phyloP scores from a whole-genome alignment of 2,329 filamentous ascomycete genomes.

The Penicillium sp. region DNA sequence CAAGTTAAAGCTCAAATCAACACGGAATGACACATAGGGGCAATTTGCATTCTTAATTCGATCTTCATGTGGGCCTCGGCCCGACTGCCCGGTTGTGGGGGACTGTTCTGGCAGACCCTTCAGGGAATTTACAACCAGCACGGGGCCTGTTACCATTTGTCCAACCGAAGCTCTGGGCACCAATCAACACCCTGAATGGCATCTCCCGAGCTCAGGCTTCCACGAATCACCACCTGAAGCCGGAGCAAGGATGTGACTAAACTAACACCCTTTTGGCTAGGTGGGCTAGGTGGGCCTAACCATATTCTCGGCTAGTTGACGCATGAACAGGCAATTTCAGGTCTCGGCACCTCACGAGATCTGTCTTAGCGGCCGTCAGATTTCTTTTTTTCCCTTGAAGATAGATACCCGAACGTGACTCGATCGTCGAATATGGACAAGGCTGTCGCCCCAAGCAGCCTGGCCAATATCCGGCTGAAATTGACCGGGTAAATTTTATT shows the following conservation, averaged over 20 bases:
- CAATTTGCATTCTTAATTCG: neutral
- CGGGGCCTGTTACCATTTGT: no score
- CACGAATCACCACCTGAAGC: neutral
- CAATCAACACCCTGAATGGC: neutral
- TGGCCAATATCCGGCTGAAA: neutral
- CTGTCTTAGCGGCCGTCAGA: neutral
- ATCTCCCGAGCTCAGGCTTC: no score
- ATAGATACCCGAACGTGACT: neutral
- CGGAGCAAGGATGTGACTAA: neutral
- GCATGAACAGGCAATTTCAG: neutral
- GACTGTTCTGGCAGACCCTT: neutral
- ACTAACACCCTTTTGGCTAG: neutral
- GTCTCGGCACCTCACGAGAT: neutral
- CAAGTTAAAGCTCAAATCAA: neutral
- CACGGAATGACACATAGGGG: neutral
- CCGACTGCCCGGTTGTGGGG: slow-evolving; percentile 6
- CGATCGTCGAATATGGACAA: neutral
- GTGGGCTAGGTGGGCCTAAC: neutral
- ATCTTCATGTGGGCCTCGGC: slow-evolving; percentile 11
- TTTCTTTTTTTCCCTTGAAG: neutral
- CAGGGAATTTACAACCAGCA: neutral
- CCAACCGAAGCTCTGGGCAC: neutral
- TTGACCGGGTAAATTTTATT: slow-evolving; percentile 8
- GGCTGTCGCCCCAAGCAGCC: neutral
- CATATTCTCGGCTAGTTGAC: neutral